Base-by-base conservation (phyloP, 345 rosid species). In the Populus davidiana region DNA sequence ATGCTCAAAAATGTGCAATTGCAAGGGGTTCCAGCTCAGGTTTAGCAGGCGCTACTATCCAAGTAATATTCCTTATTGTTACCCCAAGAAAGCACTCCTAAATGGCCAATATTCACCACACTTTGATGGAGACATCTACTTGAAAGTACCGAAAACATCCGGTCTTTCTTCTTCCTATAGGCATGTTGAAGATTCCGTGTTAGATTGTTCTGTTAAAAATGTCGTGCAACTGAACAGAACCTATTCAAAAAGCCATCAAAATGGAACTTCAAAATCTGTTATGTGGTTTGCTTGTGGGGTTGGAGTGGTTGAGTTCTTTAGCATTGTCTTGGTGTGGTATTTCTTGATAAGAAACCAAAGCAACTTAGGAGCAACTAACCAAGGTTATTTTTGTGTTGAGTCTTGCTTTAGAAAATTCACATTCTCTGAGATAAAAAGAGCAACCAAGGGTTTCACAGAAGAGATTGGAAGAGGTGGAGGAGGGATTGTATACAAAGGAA, bases 391-490 rank as follows among this genome's bases (percentile, higher is more conserved):
- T 49, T 9, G 43, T 31, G 41, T 43, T n/a, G 47, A 6, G 44
- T 27, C 70, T 18, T 18, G 71, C 11, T 75, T 75, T 21, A 43
- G 33, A 47, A 65, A n/a, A 49, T 75, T 47, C 77, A 17, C 62
- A 1, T 33, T 64, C 21, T 59, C 79, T 5, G 74, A 68, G 59
- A 23, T 76, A 20, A 52, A 52, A n/a, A 69, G 56, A 67, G 79
- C 79, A 11, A 68, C 73, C 12, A n/a, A 38, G 8, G 59, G 29
- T 25, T 76, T 76, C 73, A 31, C 59, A 7, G 79, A 76, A 4
- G 79, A 54, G 43, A 69, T 38, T 54, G 79, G 79, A 54, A 69
- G 73, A 56, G 79, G 79, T 20, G 79, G 39, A n/a, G 79, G 67
- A 52, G 79, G 79, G 14, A 52, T 27, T 59, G 79, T 56, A 29